phyloP scores from a whole-genome alignment of 495 filamentous ascomycete genomes.

The Ascobolus immersus region DNA sequence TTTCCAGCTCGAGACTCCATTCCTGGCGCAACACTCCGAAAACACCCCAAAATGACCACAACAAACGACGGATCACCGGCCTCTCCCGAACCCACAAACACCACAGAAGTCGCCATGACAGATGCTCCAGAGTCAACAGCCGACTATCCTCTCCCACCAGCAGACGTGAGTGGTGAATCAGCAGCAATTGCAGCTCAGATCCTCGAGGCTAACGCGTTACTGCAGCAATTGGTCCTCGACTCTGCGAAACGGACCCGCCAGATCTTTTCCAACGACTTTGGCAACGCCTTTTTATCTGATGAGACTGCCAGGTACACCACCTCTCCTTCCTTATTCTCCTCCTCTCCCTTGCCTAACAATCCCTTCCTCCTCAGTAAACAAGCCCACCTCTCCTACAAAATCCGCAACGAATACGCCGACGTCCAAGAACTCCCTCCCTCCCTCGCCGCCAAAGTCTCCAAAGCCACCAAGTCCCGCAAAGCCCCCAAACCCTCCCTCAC shows the following conservation, averaged over 20 bases:
- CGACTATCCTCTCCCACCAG: slow-evolving; percentile 2
- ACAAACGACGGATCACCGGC: background rate
- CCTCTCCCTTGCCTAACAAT: slow-evolving; percentile 11
- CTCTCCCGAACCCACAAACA: background rate
- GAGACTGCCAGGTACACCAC: slow-evolving; percentile 24
- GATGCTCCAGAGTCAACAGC: slow-evolving; percentile 2
- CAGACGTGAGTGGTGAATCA: slow-evolving; percentile 6
- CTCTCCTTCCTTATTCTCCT: background rate
- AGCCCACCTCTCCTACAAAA: slow-evolving; percentile 14
- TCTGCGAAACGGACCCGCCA: slow-evolving; percentile 48
- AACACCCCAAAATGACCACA: background rate
- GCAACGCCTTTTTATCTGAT: slow-evolving; percentile 15
- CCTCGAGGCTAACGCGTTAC: too few species aligned
- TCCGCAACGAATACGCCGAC: slow-evolving; percentile 56
- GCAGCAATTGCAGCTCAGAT: slow-evolving; percentile 10
- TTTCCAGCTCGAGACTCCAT: slow-evolving; percentile 1
- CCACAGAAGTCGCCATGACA: slow-evolving; percentile 9
- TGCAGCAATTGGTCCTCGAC: slow-evolving; percentile 20
- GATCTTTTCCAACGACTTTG: slow-evolving; percentile 32
- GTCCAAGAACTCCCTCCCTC: slow-evolving; percentile 60
- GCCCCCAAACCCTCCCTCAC: slow-evolving; percentile 17
- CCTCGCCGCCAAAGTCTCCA: slow-evolving; percentile 48
- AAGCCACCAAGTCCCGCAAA: slow-evolving; percentile 28
- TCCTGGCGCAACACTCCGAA: too few species aligned
- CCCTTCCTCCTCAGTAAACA: slow-evolving; percentile 12